phyloP scores from a whole-genome alignment of 169 alveolate genomes.

The Hepatocystis sp. region DNA sequence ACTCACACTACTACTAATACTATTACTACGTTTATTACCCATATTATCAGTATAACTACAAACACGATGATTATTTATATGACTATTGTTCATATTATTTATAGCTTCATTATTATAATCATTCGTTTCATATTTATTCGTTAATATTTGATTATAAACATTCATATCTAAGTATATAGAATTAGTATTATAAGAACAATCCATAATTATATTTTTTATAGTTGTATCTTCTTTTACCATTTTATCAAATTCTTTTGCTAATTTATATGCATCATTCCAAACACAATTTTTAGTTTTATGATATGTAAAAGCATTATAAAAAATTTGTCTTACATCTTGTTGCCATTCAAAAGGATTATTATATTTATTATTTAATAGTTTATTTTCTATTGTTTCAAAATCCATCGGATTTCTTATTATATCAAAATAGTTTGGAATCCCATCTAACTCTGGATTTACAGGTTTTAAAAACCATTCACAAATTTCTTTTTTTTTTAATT shows the following conservation, averaged over 20 bases:
- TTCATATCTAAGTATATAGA: conserved; percentile 77
- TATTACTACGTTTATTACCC: conserved; percentile 6
- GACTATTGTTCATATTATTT: conserved; percentile 12
- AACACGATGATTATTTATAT: conserved; percentile 25
- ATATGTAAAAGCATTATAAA: conserved; percentile 88
- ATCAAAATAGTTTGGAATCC: conserved; percentile 88
- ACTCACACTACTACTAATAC: conserved; percentile 12
- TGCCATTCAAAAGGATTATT: conserved; percentile 93
- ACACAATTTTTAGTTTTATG: conserved; percentile 74
- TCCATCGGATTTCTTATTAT: conserved; percentile 86
- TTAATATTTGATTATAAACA: conserved; percentile 68
- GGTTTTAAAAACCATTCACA: conserved; percentile 92
- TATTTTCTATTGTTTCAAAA: conserved; percentile 84
- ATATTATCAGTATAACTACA: conserved; percentile 12
- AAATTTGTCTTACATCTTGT: conserved; percentile 91
- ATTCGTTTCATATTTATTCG: conserved; percentile 33
- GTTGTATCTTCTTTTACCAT: conserved; percentile 59
- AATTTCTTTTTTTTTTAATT: conserved; percentile 77
- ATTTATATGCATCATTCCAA: conserved; percentile 76
- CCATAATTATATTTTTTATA: conserved; percentile 24
- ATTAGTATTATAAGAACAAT: conserved; percentile 32
- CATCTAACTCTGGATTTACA: conserved; percentile 93
- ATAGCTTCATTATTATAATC: conserved; percentile 13
- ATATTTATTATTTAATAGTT: conserved; percentile 84
- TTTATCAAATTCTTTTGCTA: conserved; percentile 78